Conservation (phyloP, 2,329 filamentous ascomycete species). For the Bertia moriformis region DNA sequence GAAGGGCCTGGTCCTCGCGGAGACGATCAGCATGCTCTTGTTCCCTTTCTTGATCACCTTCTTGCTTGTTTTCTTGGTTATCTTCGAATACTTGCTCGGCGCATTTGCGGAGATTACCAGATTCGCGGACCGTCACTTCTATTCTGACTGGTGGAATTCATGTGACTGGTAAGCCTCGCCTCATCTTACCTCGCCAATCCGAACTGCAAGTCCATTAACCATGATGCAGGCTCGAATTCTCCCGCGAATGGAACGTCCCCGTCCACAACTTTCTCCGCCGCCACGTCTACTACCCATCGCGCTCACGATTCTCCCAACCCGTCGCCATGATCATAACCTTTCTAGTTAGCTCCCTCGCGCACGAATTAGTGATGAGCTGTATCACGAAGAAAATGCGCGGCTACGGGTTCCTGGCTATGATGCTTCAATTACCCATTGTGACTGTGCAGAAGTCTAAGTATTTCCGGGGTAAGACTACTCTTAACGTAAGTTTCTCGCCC, state of each 20-base stretch:
- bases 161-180: slow-evolving; percentile 60
- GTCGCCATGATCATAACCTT: slow-evolving; percentile 83
- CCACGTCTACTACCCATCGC: slow-evolving; percentile 79
- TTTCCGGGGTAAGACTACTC: slow-evolving; percentile 58
- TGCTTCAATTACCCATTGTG: slow-evolving; percentile 94
- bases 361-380: slow-evolving; percentile 93
- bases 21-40: slow-evolving; percentile 79
- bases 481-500: slow-evolving; percentile 34
- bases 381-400: slow-evolving; percentile 94
- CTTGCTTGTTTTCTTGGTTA: slow-evolving; percentile 88
- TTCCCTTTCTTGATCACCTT: slow-evolving; percentile 98
- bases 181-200: no score
- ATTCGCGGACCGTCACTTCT: slow-evolving; percentile 91
- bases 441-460: slow-evolving; percentile 69
- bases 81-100: slow-evolving; percentile 92
- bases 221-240: slow-evolving; percentile 55
- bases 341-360: slow-evolving; percentile 72
- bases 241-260: slow-evolving; percentile 91
- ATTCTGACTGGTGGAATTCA: slow-evolving; percentile 63
- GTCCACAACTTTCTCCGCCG: slow-evolving; percentile 89
- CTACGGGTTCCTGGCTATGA: slow-evolving; percentile 88
- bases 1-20: slow-evolving; percentile 54
- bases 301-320: slow-evolving; percentile 60
- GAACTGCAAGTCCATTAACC: no score
- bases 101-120: slow-evolving; percentile 87